Evolutionary conservation across 768 basidiomycete genomes (phyloP).

Genomic region (Daedaleopsis nitida): DNA sequence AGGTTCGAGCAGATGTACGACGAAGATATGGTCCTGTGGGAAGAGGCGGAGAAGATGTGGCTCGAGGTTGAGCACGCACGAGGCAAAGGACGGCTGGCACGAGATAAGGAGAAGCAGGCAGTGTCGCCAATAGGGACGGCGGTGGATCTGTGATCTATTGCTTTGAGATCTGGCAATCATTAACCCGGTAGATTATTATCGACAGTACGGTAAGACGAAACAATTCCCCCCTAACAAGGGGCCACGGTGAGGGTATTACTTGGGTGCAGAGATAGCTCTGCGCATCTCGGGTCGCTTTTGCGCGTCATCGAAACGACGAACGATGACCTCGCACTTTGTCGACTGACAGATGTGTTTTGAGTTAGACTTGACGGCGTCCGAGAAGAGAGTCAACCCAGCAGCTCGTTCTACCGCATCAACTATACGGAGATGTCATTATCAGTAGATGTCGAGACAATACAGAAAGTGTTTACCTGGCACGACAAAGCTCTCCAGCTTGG

Average conservation of each 20-base stretch:
- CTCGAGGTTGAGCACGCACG: slow-evolving; percentile 65
- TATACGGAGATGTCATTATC: slow-evolving; percentile 31
- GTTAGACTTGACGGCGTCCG: slow-evolving; percentile 68
- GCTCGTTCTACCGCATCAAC: slow-evolving; percentile 93
- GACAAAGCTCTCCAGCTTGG: slow-evolving; percentile 77
- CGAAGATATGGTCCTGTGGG: slow-evolving; percentile 45
- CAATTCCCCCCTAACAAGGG: no score
- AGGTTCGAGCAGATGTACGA: slow-evolving; percentile 57
- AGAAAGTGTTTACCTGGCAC: slow-evolving; percentile 63
- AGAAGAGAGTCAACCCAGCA: slow-evolving; percentile 86
- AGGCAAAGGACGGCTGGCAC: slow-evolving; percentile 72
- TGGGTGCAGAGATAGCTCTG: slow-evolving; percentile 53
- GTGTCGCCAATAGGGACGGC: slow-evolving; percentile 21
- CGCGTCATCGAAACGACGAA: slow-evolving; percentile 90
- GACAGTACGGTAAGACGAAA: no score
- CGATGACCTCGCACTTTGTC: slow-evolving; percentile 84
- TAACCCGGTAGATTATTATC: background rate
- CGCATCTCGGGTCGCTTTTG: slow-evolving; percentile 63
- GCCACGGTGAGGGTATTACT: slow-evolving; percentile 8
- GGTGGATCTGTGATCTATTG: slow-evolving; percentile 7
- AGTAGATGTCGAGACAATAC: background rate
- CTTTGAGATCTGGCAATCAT: background rate
- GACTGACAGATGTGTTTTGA: slow-evolving; percentile 89
- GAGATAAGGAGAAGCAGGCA: slow-evolving; percentile 55
- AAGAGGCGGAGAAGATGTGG: slow-evolving; percentile 60